Percentiles rank a stretch among this genome's conserved stretches.
Conservation (phyloP, 176 grass and related monocot species). For the Musa beccarii region DNA sequence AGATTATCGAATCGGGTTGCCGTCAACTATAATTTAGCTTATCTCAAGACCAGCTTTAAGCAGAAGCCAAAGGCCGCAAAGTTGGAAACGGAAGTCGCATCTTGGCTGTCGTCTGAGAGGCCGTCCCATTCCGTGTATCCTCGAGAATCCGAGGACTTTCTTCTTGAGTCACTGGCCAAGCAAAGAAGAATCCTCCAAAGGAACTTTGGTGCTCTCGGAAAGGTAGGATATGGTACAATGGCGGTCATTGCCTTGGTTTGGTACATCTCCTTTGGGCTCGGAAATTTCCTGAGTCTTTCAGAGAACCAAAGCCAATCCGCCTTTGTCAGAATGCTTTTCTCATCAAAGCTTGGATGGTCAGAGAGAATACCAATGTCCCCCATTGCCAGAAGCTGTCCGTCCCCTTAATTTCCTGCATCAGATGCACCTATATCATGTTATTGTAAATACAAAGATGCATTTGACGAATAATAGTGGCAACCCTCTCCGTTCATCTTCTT, state of each 20-base stretch:
- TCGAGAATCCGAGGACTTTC: background rate
- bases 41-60: too few relatives aligned
- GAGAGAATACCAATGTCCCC: constrained; percentile 28
- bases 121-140: background rate
- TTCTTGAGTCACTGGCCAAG: background rate
- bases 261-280: background rate
- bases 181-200: background rate
- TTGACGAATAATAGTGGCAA: too few relatives aligned
- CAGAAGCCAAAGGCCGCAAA: too few relatives aligned
- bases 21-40: background rate
- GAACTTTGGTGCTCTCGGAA: background rate
- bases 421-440: background rate
- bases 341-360: constrained; percentile 51
- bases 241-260: constrained; percentile 22
- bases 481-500: too few relatives aligned
- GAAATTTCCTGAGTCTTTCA: background rate
- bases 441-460: background rate
- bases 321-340: constrained; percentile 21
- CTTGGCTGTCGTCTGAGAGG: too few relatives aligned
- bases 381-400: constrained; percentile 28
- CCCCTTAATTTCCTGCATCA: constrained; percentile 46
- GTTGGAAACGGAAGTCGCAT: too few relatives aligned
- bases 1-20: background rate
- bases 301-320: background rate
- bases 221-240: constrained; percentile 3